These are phyloP conservation scores for Peribolospora kevripleyi DNA, from an alignment of 768 basidiomycete species.

Conservation along the genomic window DNA sequence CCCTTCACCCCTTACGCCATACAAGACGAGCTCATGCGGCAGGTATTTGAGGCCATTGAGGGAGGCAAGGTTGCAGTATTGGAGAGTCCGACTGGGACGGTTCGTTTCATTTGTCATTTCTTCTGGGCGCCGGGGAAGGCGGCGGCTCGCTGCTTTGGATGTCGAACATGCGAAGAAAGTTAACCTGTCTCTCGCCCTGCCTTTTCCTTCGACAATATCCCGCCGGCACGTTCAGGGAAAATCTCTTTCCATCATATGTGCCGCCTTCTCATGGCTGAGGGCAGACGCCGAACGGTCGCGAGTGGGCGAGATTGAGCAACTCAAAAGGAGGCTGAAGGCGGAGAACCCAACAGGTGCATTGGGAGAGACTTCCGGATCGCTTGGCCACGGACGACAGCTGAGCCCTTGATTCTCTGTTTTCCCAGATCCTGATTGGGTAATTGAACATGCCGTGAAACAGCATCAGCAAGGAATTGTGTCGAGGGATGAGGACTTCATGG, in stretches of 20 bases:
- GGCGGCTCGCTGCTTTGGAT: background rate
- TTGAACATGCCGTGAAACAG: conserved; percentile 42
- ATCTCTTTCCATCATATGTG: conserved; percentile 53
- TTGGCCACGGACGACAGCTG: background rate
- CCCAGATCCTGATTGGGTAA: conserved; percentile 48
- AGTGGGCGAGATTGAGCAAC: background rate
- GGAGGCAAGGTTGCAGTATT: conserved; percentile 46
- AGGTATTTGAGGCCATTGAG: conserved; percentile 60
- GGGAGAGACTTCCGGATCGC: background rate
- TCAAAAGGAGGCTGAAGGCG: conserved; percentile 3
- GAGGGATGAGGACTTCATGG: conserved; percentile 39
- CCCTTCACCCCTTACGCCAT: conserved; percentile 70
- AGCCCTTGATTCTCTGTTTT: background rate
- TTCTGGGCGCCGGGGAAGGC: background rate
- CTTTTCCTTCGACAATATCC: too few relatives aligned
- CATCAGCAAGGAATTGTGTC: conserved; percentile 41
- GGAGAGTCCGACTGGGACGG: conserved; percentile 75
- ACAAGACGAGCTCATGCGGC: conserved; percentile 66
- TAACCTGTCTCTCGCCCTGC: background rate
- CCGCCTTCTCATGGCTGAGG: conserved; percentile 46
- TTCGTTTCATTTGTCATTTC: conserved; percentile 18
- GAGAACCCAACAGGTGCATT: background rate
- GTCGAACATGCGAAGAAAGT: too few relatives aligned
- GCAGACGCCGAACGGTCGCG: conserved; percentile 25
- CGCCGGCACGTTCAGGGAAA: conserved; percentile 38